phyloP scores from a whole-genome alignment of 2,329 filamentous ascomycete genomes.

The Colletotrichum brevisporum region DNA sequence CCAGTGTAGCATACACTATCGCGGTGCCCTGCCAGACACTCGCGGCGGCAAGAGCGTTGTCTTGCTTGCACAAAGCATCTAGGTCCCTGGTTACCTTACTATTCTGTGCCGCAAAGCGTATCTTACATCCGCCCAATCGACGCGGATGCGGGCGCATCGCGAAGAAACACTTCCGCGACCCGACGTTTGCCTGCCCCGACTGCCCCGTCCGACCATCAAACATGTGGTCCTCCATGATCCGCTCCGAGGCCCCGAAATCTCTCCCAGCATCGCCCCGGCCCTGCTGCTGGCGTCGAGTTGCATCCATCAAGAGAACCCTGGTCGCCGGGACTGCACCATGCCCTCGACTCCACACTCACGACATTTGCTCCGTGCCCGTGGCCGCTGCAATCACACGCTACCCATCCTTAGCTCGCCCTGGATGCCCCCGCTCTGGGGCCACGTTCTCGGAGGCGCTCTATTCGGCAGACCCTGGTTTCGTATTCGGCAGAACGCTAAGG shows the following conservation, averaged over 20 bases:
- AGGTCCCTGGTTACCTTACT: background rate
- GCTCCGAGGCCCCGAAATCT: constrained; percentile 30
- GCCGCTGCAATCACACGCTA: constrained; percentile 40
- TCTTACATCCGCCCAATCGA: constrained; percentile 15
- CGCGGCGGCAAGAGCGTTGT: constrained; percentile 10
- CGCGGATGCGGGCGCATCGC: constrained; percentile 1
- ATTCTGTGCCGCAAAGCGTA: constrained; percentile 1
- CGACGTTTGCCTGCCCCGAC: constrained; percentile 29
- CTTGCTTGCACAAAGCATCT: constrained; percentile 28
- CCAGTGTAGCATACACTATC: background rate
- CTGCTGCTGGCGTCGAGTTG: constrained; percentile 21
- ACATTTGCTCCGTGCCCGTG: constrained; percentile 35
- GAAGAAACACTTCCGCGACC: constrained; percentile 23
- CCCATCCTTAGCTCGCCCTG: constrained; percentile 30
- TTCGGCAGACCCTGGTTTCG: too few species aligned
- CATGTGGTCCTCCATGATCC: constrained; percentile 31
- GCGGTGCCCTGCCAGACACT: background rate
- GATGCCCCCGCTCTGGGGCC: constrained; percentile 34
- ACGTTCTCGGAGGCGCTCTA: too few species aligned
- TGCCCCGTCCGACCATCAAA: constrained; percentile 24
- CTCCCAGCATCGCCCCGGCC: constrained; percentile 20
- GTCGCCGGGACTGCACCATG: constrained; percentile 22
- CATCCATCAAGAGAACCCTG: constrained; percentile 37
- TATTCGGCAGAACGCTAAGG: too few species aligned
- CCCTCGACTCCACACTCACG: constrained; percentile 34